These are phyloP conservation scores for Psilocybe subaeruginosa DNA, from an alignment of 768 basidiomycete genomes.

Conservation along the genomic window DNA sequence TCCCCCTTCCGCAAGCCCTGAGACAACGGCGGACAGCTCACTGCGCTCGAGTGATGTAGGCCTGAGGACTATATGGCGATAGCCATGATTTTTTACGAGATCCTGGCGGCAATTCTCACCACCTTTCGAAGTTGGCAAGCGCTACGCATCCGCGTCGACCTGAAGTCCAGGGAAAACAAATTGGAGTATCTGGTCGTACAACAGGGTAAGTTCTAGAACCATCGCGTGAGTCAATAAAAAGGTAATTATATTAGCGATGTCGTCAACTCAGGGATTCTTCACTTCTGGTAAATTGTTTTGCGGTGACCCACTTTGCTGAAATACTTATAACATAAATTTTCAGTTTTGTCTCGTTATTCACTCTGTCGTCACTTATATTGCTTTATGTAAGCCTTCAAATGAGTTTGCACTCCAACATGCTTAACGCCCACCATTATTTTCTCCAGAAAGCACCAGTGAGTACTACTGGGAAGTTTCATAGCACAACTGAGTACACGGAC, in stretches of 20 bases:
- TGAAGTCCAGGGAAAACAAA: not conserved
- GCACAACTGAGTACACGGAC: too few species aligned
- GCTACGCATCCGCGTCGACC: not conserved
- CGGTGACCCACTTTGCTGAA: too few species aligned
- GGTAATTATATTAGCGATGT: too few species aligned
- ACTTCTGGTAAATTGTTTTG: not conserved
- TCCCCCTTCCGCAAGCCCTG: too few species aligned
- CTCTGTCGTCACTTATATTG: not conserved
- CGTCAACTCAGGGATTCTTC: not conserved
- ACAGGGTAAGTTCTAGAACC: not conserved
- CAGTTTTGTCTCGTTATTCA: slow-evolving; percentile 3
- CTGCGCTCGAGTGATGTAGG: too few species aligned
- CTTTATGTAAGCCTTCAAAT: not conserved
- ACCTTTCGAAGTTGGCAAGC: not conserved
- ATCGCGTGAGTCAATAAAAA: too few species aligned
- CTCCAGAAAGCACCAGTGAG: not conserved
- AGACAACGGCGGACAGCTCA: too few species aligned
- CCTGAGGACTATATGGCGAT: not conserved
- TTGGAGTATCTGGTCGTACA: not conserved
- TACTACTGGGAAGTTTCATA: too few species aligned
- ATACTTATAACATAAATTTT: too few species aligned
- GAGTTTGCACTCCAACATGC: too few species aligned
- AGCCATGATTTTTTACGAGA: not conserved
- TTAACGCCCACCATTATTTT: not conserved
- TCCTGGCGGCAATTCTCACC: not conserved